Evolutionary conservation across 495 filamentous ascomycete genomes (phyloP), one percentile per base, ranked within the genome.

Genomic region (Penicillium samsonianum): DNA sequence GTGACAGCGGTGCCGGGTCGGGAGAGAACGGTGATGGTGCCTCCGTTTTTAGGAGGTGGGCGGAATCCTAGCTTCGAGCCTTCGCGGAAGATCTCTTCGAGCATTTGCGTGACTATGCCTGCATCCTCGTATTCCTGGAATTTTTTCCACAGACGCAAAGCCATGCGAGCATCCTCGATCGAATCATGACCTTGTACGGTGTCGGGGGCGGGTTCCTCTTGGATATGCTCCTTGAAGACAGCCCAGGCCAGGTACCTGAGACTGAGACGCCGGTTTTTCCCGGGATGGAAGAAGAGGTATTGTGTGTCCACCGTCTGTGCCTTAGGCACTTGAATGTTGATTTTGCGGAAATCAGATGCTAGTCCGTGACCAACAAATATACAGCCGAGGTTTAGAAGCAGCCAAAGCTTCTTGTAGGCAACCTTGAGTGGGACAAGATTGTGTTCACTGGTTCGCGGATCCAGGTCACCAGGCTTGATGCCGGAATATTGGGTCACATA

Each of bases 331-430:
- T 96, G 90, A 53, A 99, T 96, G 69, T 99, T 97, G 74, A 96
- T 95, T 49, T 91, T 94, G 37, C 94, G 90, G 76, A 98, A 99
- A 67, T 99, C 94, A 52, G 92, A 92, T 47, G 86, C 85, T 23
- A 99, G 75, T 9, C 92, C 91, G 69, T 99, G 94, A 8, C 94
- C 94, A 28, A 99, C 84, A 71, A 99, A 99, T 44, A 89, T 79
- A 73, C 90, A 96, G 28, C 95, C 94, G 2, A 97, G 80, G 67
- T 99, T 98, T 9, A 98, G 82, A 8, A 99, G 84, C 12, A 98
- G 81, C 94, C 94, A 99, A 28, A 99, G 85, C 66, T 96, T 96
- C 68, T 98, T 99, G 78, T 98, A 98, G 8, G 92, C 93, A 17
- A 85, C 83, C 70, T 98, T 99, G 28, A 97, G 79, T 10, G 87